phyloP scores from a whole-genome alignment of 2,329 filamentous ascomycete species.

The Alternaria sp. region DNA sequence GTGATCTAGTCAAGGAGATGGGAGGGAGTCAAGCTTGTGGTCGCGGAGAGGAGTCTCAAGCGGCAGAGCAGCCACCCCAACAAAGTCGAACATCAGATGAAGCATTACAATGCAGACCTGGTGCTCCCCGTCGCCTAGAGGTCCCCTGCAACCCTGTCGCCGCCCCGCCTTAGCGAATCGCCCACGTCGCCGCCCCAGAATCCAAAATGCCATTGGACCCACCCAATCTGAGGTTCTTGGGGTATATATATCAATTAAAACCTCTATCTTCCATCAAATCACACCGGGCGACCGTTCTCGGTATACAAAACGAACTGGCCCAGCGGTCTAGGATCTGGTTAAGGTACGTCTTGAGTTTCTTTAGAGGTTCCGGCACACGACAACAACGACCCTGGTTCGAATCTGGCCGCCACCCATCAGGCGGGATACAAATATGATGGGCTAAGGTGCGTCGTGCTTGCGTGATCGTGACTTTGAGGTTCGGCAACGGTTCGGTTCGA shows the following conservation, averaged over 20 bases:
- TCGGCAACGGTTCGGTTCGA: too few species aligned
- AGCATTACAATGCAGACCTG: not conserved
- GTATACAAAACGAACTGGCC: not conserved
- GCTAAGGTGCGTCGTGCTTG: too few species aligned
- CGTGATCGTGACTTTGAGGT: too few species aligned
- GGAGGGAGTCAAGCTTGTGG: not conserved
- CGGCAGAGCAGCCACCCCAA: not conserved
- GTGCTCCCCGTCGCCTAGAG: not conserved
- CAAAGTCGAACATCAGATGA: not conserved
- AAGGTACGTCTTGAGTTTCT: not conserved
- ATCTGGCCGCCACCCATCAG: too few species aligned
- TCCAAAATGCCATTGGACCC: not conserved
- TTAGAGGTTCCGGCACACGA: too few species aligned
- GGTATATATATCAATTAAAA: not conserved
- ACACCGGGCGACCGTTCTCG: not conserved
- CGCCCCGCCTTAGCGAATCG: conserved; percentile 1
- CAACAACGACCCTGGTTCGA: too few species aligned
- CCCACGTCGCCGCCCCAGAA: not conserved
- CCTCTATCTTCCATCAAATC: not conserved
- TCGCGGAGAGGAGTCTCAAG: not conserved
- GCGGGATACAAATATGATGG: too few species aligned
- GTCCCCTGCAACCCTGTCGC: not conserved
- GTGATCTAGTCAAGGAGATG: not conserved
- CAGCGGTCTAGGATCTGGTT: not conserved
- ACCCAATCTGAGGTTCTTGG: not conserved